Evolutionary conservation across 1,284 basidiomycete species (phyloP).

Genomic region (Trametes pubescens): DNA sequence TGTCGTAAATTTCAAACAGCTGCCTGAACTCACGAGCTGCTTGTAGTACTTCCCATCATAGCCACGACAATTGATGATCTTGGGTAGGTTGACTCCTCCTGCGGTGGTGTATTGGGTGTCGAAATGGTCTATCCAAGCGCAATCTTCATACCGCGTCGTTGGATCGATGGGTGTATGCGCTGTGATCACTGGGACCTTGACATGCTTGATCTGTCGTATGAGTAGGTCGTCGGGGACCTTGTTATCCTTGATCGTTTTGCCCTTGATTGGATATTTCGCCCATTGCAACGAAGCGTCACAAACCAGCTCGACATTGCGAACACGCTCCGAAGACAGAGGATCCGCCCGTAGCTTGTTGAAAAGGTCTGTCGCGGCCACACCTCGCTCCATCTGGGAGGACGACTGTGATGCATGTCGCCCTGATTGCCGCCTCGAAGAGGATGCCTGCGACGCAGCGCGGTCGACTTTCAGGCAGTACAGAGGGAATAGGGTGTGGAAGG

Average conservation of each 20-base stretch:
- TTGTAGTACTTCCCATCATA: constrained; percentile 75
- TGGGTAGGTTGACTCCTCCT: constrained; percentile 87
- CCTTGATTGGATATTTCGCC: constrained; percentile 71
- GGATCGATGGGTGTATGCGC: constrained; percentile 75
- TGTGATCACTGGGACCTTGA: constrained; percentile 87
- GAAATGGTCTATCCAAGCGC: constrained; percentile 74
- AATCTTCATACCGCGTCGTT: constrained; percentile 71
- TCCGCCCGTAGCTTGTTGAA: constrained; percentile 66
- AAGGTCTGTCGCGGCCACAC: constrained; percentile 74
- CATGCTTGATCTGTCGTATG: constrained; percentile 58
- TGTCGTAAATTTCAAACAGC: not conserved
- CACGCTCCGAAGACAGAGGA: constrained; percentile 47
- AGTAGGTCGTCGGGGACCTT: constrained; percentile 51
- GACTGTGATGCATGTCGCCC: constrained; percentile 48
- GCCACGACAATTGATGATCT: constrained; percentile 80
- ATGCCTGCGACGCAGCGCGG: constrained; percentile 17
- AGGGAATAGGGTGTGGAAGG: constrained; percentile 94
- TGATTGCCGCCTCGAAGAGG: constrained; percentile 49
- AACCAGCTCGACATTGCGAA: constrained; percentile 70
- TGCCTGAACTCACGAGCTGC: constrained; percentile 73
- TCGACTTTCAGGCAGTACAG: constrained; percentile 71
- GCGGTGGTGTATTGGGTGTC: constrained; percentile 68
- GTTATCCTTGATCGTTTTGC: constrained; percentile 39
- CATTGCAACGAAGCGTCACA: constrained; percentile 84
- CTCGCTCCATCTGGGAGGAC: constrained; percentile 60